Evolutionary conservation across 305 asterid genomes (phyloP).

Genomic region (Nicotiana rustica): DNA sequence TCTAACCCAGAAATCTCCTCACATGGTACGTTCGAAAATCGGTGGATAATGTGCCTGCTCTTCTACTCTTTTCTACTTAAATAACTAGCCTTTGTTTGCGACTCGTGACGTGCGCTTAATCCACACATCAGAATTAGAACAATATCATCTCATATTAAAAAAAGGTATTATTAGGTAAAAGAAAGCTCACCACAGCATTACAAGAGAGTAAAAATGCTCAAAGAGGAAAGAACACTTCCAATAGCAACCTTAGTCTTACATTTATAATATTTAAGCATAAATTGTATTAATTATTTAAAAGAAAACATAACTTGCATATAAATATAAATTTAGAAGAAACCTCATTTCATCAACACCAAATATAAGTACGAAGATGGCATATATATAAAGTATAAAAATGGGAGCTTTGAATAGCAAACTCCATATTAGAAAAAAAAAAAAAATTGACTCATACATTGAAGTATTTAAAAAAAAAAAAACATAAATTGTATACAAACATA

Average conservation of each 20-base stretch:
- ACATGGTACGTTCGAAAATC: too few relatives aligned
- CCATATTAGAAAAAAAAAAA: background rate
- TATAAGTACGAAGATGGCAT: background rate
- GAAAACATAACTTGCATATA: background rate
- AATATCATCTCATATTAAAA: background rate
- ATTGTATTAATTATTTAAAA: background rate
- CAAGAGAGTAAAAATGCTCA: constrained; percentile 2
- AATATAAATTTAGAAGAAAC: background rate
- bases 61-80: too few relatives aligned
- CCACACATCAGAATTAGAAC: background rate
- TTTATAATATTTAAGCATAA: background rate
- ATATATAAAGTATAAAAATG: background rate
- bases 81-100: too few relatives aligned
- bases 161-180: background rate
- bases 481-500: too few relatives aligned
- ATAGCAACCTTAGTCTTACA: background rate
- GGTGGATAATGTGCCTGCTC: too few relatives aligned
- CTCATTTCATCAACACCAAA: background rate
- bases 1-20: too few relatives aligned
- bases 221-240: background rate
- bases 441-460: constrained; percentile 48
- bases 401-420: background rate
- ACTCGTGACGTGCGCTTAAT: too few relatives aligned
- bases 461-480: too few relatives aligned
- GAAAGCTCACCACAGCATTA: background rate